phyloP scores from a whole-genome alignment of 176 grass and related monocot genomes.

The Phoenix roebelenii region DNA sequence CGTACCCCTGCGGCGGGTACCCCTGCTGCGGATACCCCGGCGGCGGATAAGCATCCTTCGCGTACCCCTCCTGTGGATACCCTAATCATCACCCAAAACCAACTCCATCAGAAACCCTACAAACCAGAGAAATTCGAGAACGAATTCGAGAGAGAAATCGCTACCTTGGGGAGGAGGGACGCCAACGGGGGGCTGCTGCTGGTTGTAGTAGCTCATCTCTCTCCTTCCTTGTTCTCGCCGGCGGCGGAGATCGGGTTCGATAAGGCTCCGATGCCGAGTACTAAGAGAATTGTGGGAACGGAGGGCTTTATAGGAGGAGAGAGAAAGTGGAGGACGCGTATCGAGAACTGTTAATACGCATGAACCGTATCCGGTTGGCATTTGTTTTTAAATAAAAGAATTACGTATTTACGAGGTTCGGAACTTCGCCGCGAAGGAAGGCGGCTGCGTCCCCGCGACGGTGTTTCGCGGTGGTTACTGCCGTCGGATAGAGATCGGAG shows the following conservation, averaged over 20 bases:
- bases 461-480: too few species aligned
- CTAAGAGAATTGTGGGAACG: too few species aligned
- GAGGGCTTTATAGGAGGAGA: too few species aligned
- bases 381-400: too few species aligned
- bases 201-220: conserved; percentile 39
- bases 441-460: too few species aligned
- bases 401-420: too few species aligned
- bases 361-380: too few species aligned
- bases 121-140: background rate
- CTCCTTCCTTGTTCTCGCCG: background rate
- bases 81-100: conserved; percentile 17
- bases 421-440: too few species aligned
- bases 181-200: conserved; percentile 31
- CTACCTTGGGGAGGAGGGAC: conserved; percentile 42
- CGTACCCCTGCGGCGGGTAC: conserved; percentile 24
- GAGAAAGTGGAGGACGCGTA: too few species aligned
- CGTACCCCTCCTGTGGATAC: conserved; percentile 29
- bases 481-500: too few species aligned
- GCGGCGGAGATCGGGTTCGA: background rate
- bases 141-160: background rate
- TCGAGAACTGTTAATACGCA: too few species aligned
- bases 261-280: background rate
- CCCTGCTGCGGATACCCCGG: conserved; percentile 26
- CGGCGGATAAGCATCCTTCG: conserved; percentile 31
- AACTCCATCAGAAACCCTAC: conserved; percentile 3